Evolutionary conservation across 2,329 filamentous ascomycete species (phyloP), one percentile per base, ranked within the genome.

Genomic region (Truncatella angustata): DNA sequence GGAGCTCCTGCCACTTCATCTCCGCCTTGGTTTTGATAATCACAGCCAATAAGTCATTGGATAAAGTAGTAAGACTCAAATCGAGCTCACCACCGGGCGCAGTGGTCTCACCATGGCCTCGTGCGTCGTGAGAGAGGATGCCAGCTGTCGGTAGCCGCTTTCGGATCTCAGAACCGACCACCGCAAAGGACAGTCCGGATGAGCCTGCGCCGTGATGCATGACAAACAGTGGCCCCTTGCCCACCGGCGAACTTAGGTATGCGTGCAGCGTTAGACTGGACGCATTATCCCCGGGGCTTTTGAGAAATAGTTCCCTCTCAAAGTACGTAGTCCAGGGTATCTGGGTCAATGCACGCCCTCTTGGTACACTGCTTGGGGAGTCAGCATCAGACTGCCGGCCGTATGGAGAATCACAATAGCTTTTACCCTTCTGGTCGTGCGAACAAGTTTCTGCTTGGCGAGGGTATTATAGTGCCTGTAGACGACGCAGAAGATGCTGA

Each of bases 201-300:
- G 92, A 96, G 14, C 94, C 94, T 36, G 90, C 94, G 35, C 94
- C 94, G 71, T 99, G 94, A 66, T 99, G 94, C 72, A 89, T 90
- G 54, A 97, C 87, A 69, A 99, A 92, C 4, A 99, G 76, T 0
- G 93, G 91, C 0, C 88, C 90, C 55, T 81, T 80, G 34, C 80
- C 85, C 37, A 80, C 79, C 7, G 93, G 92, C 1, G 91, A 91
- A 18, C 85, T 96, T 39, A 97, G 77, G 69, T 97, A 97, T 52
- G 84, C 89, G 74, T 99, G 94, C 65, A 92, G 88, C 48, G 77
- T 82, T 37, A 90, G 81, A 57, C 59, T 72, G 28, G 57, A 59
- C 11, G 67, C 63, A 10, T 69, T 67, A 32, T 70, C 63, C 44
- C 72, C 67, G 48, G 76, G 73, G 20, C 21, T 14, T 52, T 81